Conservation (phyloP, 495 filamentous ascomycete genomes). For the Podospora didyma region DNA sequence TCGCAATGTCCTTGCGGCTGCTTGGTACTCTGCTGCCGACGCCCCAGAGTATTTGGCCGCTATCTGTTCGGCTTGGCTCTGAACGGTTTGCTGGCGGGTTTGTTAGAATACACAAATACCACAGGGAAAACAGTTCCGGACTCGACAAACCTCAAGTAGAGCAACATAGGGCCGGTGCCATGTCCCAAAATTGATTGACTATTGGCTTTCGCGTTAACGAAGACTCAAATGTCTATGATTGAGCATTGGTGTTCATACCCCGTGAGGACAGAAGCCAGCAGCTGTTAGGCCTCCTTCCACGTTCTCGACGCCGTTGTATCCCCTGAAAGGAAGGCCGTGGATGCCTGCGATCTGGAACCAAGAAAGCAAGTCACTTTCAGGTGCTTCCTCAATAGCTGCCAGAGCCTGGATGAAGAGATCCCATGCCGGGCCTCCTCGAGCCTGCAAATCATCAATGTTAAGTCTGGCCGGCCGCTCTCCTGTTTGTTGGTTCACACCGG, state of each 20-base stretch:
- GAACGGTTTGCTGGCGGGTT: conserved; percentile 27
- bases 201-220: not conserved
- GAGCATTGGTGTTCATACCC: not conserved
- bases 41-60: conserved; percentile 21
- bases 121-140: not conserved
- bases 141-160: conserved; percentile 31
- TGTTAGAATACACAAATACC: conserved; percentile 4
- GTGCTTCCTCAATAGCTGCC: conserved; percentile 27
- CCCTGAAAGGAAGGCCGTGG: conserved; percentile 41
- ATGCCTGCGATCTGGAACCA: conserved; percentile 44
- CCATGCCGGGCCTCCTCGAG: conserved; percentile 15
- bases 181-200: conserved; percentile 23
- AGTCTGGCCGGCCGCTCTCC: conserved; percentile 24
- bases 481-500: conserved; percentile 26
- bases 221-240: not conserved
- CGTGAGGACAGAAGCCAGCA: conserved; percentile 44
- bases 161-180: conserved; percentile 36
- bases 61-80: conserved; percentile 21
- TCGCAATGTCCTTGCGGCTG: conserved; percentile 26
- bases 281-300: conserved; percentile 13
- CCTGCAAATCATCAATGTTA: conserved; percentile 25
- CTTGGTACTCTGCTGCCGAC: conserved; percentile 19
- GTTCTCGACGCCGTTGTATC: conserved; percentile 35
- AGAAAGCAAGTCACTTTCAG: conserved; percentile 32
- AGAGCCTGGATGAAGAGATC: conserved; percentile 39